These are phyloP conservation scores for Allomyces arbusculus DNA, from an alignment of 192 early-diverging fungal genomes.

Conservation along the genomic window DNA sequence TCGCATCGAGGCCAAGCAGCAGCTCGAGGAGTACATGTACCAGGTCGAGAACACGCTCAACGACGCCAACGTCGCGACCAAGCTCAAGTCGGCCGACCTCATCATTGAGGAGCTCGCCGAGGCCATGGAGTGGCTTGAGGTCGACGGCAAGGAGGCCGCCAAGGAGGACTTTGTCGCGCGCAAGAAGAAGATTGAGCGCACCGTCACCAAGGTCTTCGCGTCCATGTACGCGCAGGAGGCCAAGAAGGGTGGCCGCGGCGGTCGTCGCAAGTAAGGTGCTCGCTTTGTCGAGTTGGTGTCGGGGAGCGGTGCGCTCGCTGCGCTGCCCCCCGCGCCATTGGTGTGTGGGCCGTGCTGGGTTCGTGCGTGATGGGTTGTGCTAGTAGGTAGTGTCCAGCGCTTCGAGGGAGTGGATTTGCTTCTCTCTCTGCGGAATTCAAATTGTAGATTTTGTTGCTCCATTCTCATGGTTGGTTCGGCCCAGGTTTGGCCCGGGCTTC, in stretches of 20 bases:
- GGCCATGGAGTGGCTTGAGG: conserved; percentile 51
- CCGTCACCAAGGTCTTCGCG: conserved; percentile 42
- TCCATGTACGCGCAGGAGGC: conserved; percentile 14
- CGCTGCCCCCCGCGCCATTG: too few relatives aligned
- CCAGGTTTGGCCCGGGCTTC: too few relatives aligned
- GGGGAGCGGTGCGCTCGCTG: too few relatives aligned
- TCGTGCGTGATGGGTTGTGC: too few relatives aligned
- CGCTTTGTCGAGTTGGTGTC: not conserved
- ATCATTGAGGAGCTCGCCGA: conserved; percentile 46
- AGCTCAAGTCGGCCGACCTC: conserved; percentile 44
- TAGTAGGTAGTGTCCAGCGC: too few relatives aligned
- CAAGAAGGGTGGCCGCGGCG: not conserved
- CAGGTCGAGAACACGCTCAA: conserved; percentile 38
- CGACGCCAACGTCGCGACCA: conserved; percentile 50
- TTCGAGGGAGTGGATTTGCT: too few relatives aligned
- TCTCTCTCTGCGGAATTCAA: too few relatives aligned
- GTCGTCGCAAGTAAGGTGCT: not conserved
- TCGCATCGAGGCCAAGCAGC: conserved; percentile 58
- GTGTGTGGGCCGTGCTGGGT: too few relatives aligned
- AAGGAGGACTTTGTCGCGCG: conserved; percentile 39
- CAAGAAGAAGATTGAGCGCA: conserved; percentile 51
- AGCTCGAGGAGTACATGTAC: conserved; percentile 56
- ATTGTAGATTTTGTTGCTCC: too few relatives aligned
- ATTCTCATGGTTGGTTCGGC: too few relatives aligned
- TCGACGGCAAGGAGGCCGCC: conserved; percentile 29